phyloP scores from a whole-genome alignment of 768 basidiomycete species.

The Suillus paluster region DNA sequence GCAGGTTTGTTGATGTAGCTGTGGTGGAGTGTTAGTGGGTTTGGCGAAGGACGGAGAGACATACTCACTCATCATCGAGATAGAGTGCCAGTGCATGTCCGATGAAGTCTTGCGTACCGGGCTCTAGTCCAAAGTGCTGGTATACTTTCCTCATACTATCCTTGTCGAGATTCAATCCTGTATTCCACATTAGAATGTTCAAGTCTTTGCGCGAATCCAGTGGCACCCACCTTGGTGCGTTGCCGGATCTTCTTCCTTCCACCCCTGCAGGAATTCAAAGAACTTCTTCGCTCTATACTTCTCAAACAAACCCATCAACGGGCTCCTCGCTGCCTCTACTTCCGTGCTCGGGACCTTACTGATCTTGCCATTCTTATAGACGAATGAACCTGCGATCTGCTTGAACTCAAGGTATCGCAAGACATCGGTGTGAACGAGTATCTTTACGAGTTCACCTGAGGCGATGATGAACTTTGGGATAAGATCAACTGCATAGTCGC shows the following conservation, averaged over 20 bases:
- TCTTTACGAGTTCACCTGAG: conserved; percentile 95
- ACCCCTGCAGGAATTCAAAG: conserved; percentile 94
- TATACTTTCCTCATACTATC: conserved; percentile 95
- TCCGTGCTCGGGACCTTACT: conserved; percentile 98
- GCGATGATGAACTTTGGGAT: conserved; percentile 99
- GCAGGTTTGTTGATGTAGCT: conserved; percentile 96
- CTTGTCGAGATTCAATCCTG: conserved; percentile 87
- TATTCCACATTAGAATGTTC: not conserved
- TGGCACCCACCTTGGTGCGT: conserved; percentile 85
- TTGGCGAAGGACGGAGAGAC: not conserved
- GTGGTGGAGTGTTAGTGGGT: conserved; percentile 16
- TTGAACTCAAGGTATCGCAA: conserved; percentile 99
- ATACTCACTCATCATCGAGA: conserved; percentile 91
- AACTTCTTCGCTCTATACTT: conserved; percentile 98
- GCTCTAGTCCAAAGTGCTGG: conserved; percentile 95
- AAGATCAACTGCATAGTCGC: conserved; percentile 97
- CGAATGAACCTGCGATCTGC: conserved; percentile 98
- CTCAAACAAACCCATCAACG: conserved; percentile 99
- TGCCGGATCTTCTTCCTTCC: conserved; percentile 93
- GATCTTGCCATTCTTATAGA: conserved; percentile 95
- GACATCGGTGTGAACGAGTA: conserved; percentile 98
- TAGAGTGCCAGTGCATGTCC: conserved; percentile 99
- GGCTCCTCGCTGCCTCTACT: conserved; percentile 93
- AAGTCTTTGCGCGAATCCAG: not conserved
- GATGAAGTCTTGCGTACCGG: conserved; percentile 98